These are phyloP conservation scores for Aureobasidium sp. DNA, from an alignment of 2,329 filamentous ascomycete genomes.

Conservation along the genomic window DNA sequence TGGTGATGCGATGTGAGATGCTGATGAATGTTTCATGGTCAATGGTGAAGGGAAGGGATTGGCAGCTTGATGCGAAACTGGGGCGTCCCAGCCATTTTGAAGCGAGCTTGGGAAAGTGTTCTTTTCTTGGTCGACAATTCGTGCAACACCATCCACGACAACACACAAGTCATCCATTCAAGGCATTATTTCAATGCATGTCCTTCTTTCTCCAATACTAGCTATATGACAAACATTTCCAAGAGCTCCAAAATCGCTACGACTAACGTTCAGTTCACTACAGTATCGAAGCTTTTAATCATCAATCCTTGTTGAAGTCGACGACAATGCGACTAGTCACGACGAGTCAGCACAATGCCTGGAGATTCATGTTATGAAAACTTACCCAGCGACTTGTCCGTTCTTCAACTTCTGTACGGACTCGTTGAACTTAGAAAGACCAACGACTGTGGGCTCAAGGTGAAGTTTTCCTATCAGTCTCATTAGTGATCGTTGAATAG, in stretches of 20 bases:
- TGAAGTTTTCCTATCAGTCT: background rate
- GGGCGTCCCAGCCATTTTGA: too few relatives aligned
- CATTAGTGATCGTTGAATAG: background rate
- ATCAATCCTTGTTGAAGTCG: conserved; percentile 38
- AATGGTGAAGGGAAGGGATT: too few relatives aligned
- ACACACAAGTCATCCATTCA: too few relatives aligned
- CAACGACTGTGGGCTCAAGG: conserved; percentile 35
- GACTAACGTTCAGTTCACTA: background rate
- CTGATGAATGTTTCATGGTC: too few relatives aligned
- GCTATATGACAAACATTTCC: too few relatives aligned
- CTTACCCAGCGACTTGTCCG: conserved; percentile 41
- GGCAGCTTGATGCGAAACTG: too few relatives aligned
- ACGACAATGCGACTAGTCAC: conserved; percentile 36
- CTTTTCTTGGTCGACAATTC: too few relatives aligned
- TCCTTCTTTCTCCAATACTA: too few relatives aligned
- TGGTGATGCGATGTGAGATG: too few relatives aligned
- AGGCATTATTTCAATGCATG: too few relatives aligned
- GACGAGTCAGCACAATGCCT: background rate
- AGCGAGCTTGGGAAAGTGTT: too few relatives aligned
- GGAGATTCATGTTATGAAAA: background rate
- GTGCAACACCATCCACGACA: too few relatives aligned
- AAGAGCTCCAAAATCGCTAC: background rate
- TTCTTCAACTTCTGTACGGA: conserved; percentile 41
- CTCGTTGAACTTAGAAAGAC: conserved; percentile 39
- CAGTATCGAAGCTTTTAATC: background rate